Evolutionary conservation across 768 basidiomycete species (phyloP).

Genomic region (Clathrus columnatus): DNA sequence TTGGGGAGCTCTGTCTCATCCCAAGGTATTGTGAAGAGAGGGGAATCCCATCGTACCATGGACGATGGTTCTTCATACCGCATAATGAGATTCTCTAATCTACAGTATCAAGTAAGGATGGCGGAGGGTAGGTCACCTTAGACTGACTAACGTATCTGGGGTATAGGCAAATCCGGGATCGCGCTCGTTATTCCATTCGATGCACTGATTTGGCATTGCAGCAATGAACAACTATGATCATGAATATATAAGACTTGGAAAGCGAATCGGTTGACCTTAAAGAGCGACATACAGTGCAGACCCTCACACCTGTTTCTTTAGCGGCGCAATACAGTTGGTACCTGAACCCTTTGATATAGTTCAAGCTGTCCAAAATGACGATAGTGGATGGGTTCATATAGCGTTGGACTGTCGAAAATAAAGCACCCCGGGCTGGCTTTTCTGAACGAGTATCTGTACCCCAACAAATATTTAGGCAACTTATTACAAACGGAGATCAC

Average conservation of each 20-base stretch:
- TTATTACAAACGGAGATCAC: background rate
- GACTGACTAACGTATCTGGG: constrained; percentile 57
- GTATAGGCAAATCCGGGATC: constrained; percentile 44
- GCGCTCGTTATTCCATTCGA: constrained; percentile 60
- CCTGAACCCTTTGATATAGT: constrained; percentile 98
- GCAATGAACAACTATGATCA: constrained; percentile 61
- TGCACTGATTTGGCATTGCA: constrained; percentile 65
- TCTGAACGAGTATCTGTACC: constrained; percentile 64
- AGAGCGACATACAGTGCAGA: constrained; percentile 65
- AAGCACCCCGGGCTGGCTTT: constrained; percentile 77
- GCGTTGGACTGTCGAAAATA: constrained; percentile 79
- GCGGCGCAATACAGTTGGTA: constrained; percentile 98
- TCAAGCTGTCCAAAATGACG: constrained; percentile 83
- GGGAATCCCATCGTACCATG: constrained; percentile 98
- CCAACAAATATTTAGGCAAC: background rate
- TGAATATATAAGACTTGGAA: background rate
- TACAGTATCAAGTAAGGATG: constrained; percentile 21
- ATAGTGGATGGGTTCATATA: constrained; percentile 63
- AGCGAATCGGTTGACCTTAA: too few relatives aligned
- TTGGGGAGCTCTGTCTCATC: constrained; percentile 57
- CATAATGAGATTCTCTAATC: constrained; percentile 78
- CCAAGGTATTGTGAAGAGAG: constrained; percentile 79
- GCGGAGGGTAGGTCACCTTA: background rate
- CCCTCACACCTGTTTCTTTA: constrained; percentile 73
- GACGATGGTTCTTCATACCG: constrained; percentile 95